Evolutionary conservation across 371 early-diverging fungal species (phyloP), one percentile per base, ranked within the genome.

Genomic region (Rhizopus microsporus): DNA sequence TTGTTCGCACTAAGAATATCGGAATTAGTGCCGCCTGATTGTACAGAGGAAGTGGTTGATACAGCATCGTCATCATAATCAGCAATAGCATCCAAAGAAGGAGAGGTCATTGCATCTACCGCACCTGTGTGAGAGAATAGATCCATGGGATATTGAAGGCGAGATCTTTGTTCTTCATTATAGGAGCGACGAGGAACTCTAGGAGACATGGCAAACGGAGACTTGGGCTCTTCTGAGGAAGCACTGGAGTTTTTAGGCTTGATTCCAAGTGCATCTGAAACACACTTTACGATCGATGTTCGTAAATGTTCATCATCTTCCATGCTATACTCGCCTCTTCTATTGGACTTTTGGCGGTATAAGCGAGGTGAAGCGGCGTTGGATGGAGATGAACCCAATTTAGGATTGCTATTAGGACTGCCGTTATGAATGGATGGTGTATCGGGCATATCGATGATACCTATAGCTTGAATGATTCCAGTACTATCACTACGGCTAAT

Each of bases 261-360:
- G 15, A 73, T 65, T 34, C 78, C 74, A 7, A 77, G 48, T 4
- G 70, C 65, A 37, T 66, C 54, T 0, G 89, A 76, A 12, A 92
- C 73, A 60, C 89, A 87, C 10, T 71, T 79, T 68, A 88, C 82
- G 5, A 92, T 84, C 4, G 87, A 77, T 31, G 84, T 81, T 7
- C 85, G 72, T 33, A 88, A 58, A 51, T 84, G 76, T 43, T 65
- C 75, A 51, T 88, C 88, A 52, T 88, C 88, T 39, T 87, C 84
- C n/a, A 81, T 72, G 55, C 72, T 80, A 54, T 75, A 76, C 47
- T 87, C 87, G 8, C 69, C 72, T 39, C 62, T 51, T 15, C 51
- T 16, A 42, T 63, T 57, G 0, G 58, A 10, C n/a, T 72, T 64
- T 54, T 59, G 52, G 54, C 42, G 60, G 12, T 45, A 54, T 16